These are phyloP conservation scores for Hyparrhenia diplandra DNA, from an alignment of 176 grass and related monocot species.

Conservation along the genomic window DNA sequence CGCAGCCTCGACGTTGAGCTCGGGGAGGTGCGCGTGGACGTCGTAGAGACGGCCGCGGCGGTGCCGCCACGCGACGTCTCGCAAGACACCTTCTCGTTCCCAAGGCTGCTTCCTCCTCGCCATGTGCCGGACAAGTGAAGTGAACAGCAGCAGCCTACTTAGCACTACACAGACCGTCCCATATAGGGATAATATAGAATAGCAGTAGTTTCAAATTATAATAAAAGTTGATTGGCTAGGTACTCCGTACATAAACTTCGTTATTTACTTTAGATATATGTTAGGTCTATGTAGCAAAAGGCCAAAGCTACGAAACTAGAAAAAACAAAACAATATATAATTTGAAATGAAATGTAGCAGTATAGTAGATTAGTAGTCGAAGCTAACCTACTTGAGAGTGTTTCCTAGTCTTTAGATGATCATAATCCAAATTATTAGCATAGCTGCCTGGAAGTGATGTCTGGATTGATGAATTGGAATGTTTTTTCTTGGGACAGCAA, in stretches of 20 bases:
- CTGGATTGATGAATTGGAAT: too few species aligned
- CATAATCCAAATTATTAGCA: neutral
- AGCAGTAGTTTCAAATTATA: neutral
- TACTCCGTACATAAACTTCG: too few species aligned
- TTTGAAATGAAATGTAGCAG: neutral
- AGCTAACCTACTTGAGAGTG: neutral
- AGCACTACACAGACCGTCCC: neutral
- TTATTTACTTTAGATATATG: too few species aligned
- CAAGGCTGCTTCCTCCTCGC: slow-evolving; percentile 7
- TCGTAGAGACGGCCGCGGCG: neutral
- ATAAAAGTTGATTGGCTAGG: too few species aligned
- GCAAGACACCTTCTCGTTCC: slow-evolving; percentile 57
- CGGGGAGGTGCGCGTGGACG: slow-evolving; percentile 25
- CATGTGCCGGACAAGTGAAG: slow-evolving; percentile 24
- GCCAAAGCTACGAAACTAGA: neutral
- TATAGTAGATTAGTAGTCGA: neutral
- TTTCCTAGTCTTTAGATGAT: neutral
- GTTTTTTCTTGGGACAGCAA: neutral
- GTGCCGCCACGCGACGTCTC: neutral
- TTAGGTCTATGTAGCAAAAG: too few species aligned
- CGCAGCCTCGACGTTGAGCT: slow-evolving; percentile 23
- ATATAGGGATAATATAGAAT: neutral
- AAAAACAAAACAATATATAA: neutral
- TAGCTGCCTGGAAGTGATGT: neutral
- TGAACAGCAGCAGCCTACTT: neutral